Evolutionary conservation across 2,329 filamentous ascomycete genomes (phyloP).

Genomic region (Talaromyces sp.): DNA sequence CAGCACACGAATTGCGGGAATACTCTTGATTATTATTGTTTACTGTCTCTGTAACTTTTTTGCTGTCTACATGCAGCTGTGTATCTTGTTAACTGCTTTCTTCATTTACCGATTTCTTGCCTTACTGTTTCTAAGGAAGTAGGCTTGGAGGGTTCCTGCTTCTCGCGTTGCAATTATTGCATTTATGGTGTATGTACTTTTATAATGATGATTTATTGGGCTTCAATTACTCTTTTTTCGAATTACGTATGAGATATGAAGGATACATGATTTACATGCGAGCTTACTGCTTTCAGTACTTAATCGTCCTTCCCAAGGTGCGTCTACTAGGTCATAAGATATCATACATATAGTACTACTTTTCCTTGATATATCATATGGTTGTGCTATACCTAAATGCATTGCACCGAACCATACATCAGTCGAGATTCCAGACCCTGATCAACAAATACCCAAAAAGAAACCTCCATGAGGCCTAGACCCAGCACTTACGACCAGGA

Average conservation of each 20-base stretch:
- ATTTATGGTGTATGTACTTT: conserved; percentile 1
- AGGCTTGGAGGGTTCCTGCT: background rate
- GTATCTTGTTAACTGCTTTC: conserved; percentile 1
- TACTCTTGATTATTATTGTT: conserved; percentile 4
- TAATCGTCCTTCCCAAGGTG: background rate
- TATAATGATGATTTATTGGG: background rate
- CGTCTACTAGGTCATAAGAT: background rate
- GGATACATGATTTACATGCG: background rate
- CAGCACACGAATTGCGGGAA: conserved; percentile 11
- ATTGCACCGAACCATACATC: background rate
- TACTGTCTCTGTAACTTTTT: background rate
- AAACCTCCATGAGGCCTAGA: background rate
- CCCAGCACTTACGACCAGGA: background rate
- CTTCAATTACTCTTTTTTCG: no score
- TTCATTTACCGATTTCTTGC: background rate
- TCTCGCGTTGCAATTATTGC: background rate
- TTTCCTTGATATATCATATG: background rate
- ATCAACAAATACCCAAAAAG: background rate
- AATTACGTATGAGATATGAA: background rate
- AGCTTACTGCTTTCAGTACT: background rate
- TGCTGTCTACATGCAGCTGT: conserved; percentile 2
- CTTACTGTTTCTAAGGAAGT: background rate
- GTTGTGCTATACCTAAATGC: background rate
- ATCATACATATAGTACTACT: background rate
- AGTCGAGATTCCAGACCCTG: background rate